Evolutionary conservation across 257 asterid species (phyloP).

Genomic region (Ballota nigra): DNA sequence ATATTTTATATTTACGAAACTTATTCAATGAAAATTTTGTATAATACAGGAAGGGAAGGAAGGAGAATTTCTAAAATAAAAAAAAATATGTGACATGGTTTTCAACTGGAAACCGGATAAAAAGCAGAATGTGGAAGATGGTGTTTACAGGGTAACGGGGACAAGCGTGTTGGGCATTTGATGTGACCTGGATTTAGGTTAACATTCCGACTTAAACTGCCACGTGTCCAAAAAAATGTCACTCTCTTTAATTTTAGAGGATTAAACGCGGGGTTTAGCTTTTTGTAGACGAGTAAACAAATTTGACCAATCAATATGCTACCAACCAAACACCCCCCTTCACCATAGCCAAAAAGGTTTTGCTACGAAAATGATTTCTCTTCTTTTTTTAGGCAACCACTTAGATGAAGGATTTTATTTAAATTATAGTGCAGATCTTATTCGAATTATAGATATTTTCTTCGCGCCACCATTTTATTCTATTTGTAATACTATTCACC

Average conservation of each 20-base stretch:
- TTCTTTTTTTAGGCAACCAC: neutral
- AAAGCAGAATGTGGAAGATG: constrained; percentile 19
- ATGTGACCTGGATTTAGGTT: constrained; percentile 51
- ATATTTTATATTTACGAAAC: too few species aligned
- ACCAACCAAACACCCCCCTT: constrained; percentile 16
- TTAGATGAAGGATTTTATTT: too few species aligned
- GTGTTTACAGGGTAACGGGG: constrained; percentile 11
- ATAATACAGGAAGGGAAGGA: too few species aligned
- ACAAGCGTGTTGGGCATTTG: constrained; percentile 68
- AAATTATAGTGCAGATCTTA: too few species aligned
- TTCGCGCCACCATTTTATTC: too few species aligned
- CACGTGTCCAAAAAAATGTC: constrained; percentile 48
- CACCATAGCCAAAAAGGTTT: constrained; percentile 26
- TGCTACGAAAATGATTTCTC: neutral
- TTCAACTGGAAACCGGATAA: constrained; percentile 27
- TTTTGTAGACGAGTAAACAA: constrained; percentile 26
- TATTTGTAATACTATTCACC: too few species aligned
- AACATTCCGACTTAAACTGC: constrained; percentile 24
- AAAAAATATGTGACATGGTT: neutral
- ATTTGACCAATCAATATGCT: constrained; percentile 39
- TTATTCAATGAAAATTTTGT: too few species aligned
- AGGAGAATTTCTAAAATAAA: too few species aligned
- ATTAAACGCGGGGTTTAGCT: constrained; percentile 52
- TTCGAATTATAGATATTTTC: too few species aligned
- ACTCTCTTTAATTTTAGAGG: constrained; percentile 29